These are phyloP conservation scores for Fusarium irregulare DNA, from an alignment of 2,329 filamentous ascomycete species.

Conservation along the genomic window DNA sequence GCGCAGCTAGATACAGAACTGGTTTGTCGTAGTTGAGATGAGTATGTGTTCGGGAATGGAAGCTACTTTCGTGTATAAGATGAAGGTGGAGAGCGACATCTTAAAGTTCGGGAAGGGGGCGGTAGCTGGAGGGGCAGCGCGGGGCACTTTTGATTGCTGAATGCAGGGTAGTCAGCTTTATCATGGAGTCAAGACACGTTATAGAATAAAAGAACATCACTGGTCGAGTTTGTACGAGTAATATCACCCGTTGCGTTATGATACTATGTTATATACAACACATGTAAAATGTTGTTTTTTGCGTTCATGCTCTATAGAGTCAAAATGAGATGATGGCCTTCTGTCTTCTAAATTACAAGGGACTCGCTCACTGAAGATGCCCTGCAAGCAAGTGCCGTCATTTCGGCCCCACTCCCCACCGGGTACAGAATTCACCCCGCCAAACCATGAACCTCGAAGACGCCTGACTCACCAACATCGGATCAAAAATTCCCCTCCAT, in stretches of 20 bases:
- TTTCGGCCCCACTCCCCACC: constrained; percentile 38
- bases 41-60: constrained; percentile 1
- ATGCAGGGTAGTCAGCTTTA: constrained; percentile 31
- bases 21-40: background rate
- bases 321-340: background rate
- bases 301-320: background rate
- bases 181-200: constrained; percentile 19
- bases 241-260: too few relatives aligned
- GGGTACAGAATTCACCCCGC: constrained; percentile 33
- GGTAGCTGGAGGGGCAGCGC: constrained; percentile 36
- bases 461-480: constrained; percentile 38
- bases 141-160: constrained; percentile 18
- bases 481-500: constrained; percentile 41
- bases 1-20: background rate
- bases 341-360: background rate
- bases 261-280: too few relatives aligned
- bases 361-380: background rate
- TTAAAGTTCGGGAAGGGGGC: constrained; percentile 17
- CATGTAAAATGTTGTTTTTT: background rate
- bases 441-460: constrained; percentile 23
- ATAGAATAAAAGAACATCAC: constrained; percentile 22
- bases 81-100: constrained; percentile 22
- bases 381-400: constrained; percentile 18
- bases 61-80: background rate
- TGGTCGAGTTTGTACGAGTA: constrained; percentile 2